Conservation (phyloP, 2,329 filamentous ascomycete genomes). For the Neonectria sp. region DNA sequence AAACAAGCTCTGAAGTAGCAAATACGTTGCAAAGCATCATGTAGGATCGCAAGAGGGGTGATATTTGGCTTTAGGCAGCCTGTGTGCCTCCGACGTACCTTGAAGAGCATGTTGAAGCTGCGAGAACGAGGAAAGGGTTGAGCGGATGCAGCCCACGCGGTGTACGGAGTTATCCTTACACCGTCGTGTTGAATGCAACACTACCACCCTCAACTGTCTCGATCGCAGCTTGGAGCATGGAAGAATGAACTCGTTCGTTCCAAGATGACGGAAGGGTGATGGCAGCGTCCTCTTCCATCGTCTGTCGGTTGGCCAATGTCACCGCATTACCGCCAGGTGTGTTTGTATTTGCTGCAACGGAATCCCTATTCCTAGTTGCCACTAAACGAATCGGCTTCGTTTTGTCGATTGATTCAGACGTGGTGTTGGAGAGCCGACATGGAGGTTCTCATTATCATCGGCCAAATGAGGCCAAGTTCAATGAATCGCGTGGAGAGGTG, state of each 20-base stretch:
- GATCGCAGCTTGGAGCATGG: too few relatives aligned
- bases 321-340: too few relatives aligned
- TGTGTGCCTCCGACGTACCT: conserved; percentile 77
- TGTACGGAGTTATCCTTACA: background rate
- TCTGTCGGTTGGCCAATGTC: too few relatives aligned
- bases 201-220: too few relatives aligned
- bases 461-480: background rate
- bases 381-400: background rate
- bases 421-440: background rate
- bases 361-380: background rate
- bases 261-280: too few relatives aligned
- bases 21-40: conserved; percentile 7
- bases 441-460: too few relatives aligned
- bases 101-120: conserved; percentile 99
- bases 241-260: too few relatives aligned
- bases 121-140: conserved; percentile 99
- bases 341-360: too few relatives aligned
- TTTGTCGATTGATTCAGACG: too few relatives aligned
- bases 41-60: background rate
- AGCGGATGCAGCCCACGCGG: conserved; percentile 76
- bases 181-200: background rate
- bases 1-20: conserved; percentile 3
- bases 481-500: background rate
- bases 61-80: background rate
- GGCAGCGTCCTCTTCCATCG: too few relatives aligned